phyloP scores from a whole-genome alignment of 805 yeast genomes.

The Metschnikowia lachancei region DNA sequence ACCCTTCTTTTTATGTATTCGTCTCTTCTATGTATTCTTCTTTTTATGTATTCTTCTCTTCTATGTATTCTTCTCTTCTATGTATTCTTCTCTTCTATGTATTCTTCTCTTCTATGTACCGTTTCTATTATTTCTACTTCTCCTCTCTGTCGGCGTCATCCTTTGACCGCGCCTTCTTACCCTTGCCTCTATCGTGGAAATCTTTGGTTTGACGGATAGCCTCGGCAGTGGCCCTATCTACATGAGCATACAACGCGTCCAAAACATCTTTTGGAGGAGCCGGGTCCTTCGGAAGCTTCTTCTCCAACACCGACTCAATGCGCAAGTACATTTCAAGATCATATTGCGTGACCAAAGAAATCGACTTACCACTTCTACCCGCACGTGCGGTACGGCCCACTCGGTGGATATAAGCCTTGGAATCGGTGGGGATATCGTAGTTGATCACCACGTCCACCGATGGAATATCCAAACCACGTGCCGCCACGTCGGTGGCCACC shows the following conservation, averaged over 20 bases:
- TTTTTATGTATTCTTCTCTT: no score
- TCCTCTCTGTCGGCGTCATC: slow-evolving; percentile 35
- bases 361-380: slow-evolving; percentile 82
- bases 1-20: no score
- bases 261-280: slow-evolving; percentile 75
- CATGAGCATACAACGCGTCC: slow-evolving; percentile 75
- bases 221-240: slow-evolving; percentile 87
- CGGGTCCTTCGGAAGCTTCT: slow-evolving; percentile 78
- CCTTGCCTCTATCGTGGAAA: slow-evolving; percentile 44
- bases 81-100: no score
- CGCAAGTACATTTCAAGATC: slow-evolving; percentile 85
- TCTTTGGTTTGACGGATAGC: slow-evolving; percentile 79
- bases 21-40: no score
- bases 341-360: slow-evolving; percentile 89
- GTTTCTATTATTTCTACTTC: no score
- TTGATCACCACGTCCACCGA: slow-evolving; percentile 73
- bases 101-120: no score
- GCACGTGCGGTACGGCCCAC: slow-evolving; percentile 97
- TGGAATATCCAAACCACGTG: slow-evolving; percentile 84
- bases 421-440: slow-evolving; percentile 79
- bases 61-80: no score
- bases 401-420: slow-evolving; percentile 80
- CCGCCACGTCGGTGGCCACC: slow-evolving; percentile 86
- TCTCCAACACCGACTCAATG: slow-evolving; percentile 82
- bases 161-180: slow-evolving; percentile 35